phyloP scores from a whole-genome alignment of 23 red algal genomes.

The Gracilaria caudata region DNA sequence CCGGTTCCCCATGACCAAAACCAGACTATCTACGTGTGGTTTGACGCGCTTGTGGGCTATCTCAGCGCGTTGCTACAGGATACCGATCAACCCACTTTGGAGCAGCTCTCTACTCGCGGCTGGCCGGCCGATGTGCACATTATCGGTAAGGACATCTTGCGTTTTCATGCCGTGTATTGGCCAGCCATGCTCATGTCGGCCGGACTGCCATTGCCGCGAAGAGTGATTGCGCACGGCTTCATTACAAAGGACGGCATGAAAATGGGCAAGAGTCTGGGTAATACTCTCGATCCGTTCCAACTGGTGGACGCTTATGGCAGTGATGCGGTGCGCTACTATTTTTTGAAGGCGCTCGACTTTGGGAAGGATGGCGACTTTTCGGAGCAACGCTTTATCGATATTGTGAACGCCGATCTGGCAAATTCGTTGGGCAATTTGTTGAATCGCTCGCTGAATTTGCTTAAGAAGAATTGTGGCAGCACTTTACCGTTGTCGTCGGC shows the following conservation, averaged over 20 bases:
- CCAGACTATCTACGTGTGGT: slow-evolving; percentile 99
- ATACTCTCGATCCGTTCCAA: slow-evolving; percentile 78
- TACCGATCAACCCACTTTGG: slow-evolving; percentile 48
- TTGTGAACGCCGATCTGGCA: slow-evolving; percentile 96
- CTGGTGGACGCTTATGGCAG: slow-evolving; percentile 85
- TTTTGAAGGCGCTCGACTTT: slow-evolving; percentile 90
- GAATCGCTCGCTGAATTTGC: slow-evolving; percentile 78
- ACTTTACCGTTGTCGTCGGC: slow-evolving; percentile 60
- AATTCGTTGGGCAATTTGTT: slow-evolving; percentile 93
- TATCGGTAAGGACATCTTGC: slow-evolving; percentile 98
- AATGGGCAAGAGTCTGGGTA: slow-evolving; percentile 98
- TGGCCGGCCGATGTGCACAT: slow-evolving; percentile 97
- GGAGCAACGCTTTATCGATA: slow-evolving; percentile 79
- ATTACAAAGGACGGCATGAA: slow-evolving; percentile 99
- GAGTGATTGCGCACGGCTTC: slow-evolving; percentile 94
- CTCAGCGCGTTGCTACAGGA: slow-evolving; percentile 73
- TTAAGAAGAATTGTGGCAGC: slow-evolving; percentile 74
- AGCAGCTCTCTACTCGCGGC: slow-evolving; percentile 45
- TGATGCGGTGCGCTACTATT: slow-evolving; percentile 97
- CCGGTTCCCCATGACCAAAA: slow-evolving; percentile 80
- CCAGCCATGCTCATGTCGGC: slow-evolving; percentile 98
- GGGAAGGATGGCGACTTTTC: slow-evolving; percentile 98
- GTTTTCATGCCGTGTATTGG: slow-evolving; percentile 99
- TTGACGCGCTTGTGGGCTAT: slow-evolving; percentile 97
- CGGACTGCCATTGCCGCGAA: slow-evolving; percentile 77